A percentile compares a stretch with the other conserved stretches of the same genome.
These are phyloP conservation scores for Aurinia saxatilis DNA, from an alignment of 345 rosid genomes.

Conservation along the genomic window DNA sequence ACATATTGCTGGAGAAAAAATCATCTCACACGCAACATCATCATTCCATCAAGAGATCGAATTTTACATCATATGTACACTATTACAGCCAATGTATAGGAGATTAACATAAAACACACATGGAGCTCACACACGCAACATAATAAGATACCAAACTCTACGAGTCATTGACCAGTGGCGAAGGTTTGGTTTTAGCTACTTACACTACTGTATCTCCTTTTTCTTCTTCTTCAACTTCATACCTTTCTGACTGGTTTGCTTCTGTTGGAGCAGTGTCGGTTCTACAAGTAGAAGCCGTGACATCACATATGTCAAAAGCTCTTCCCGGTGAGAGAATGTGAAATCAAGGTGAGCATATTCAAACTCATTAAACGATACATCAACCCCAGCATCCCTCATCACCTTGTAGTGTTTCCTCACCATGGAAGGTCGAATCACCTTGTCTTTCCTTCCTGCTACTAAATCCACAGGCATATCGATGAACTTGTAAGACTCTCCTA, in stretches of 20 bases:
- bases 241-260: conserved; percentile 29
- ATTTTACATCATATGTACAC: conserved; percentile 13
- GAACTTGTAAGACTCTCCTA: conserved; percentile 57
- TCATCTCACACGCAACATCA: neutral
- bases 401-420: conserved; percentile 65
- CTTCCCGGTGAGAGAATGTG: conserved; percentile 87
- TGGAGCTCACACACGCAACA: conserved; percentile 17
- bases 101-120: conserved; percentile 10
- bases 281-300: conserved; percentile 62
- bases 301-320: conserved; percentile 71
- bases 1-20: neutral
- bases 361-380: conserved; percentile 61
- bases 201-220: conserved; percentile 16
- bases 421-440: conserved; percentile 76
- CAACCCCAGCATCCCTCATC: conserved; percentile 67
- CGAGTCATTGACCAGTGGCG: neutral
- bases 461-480: conserved; percentile 77
- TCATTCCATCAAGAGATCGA: conserved; percentile 12
- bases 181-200: conserved; percentile 10
- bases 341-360: conserved; percentile 96
- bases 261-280: conserved; percentile 28
- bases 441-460: conserved; percentile 83
- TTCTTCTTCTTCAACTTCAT: conserved; percentile 40
- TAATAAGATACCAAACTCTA: conserved; percentile 13
- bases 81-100: neutral